phyloP scores from a whole-genome alignment of 306 rosid genomes.

The Gastrolobium villosum region DNA sequence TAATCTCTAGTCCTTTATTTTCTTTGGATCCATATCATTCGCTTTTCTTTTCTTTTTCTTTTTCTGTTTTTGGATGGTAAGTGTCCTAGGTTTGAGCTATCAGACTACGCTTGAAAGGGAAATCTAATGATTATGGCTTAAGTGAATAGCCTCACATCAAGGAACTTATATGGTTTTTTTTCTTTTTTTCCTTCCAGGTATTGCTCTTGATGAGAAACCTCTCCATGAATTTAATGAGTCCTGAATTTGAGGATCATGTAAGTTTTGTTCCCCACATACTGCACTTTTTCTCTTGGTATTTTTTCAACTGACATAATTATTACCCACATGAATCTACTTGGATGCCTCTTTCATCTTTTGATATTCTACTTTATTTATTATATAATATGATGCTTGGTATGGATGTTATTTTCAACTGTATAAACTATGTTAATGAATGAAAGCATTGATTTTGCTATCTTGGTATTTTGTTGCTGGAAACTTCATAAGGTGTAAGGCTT shows the following conservation, averaged over 20 bases:
- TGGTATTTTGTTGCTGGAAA: background rate
- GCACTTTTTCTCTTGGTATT: conserved; percentile 9
- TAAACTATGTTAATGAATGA: background rate
- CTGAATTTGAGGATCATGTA: conserved; percentile 70
- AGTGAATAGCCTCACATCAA: background rate
- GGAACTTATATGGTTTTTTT: background rate
- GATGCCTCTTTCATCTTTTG: conserved; percentile 27
- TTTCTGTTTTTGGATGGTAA: background rate
- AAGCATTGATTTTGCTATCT: conserved; percentile 18
- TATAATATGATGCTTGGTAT: background rate
- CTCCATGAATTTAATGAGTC: conserved; percentile 51
- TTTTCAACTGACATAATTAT: background rate
- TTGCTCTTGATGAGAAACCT: conserved; percentile 71
- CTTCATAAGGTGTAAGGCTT: background rate
- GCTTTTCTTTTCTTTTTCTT: background rate
- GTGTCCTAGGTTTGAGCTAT: conserved; percentile 20
- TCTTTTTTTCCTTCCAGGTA: conserved; percentile 58
- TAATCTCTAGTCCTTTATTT: conserved; percentile 3
- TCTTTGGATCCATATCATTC: background rate
- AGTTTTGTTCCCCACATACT: conserved; percentile 42
- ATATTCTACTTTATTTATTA: background rate
- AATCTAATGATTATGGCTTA: conserved; percentile 2
- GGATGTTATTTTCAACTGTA: background rate
- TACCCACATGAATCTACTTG: background rate
- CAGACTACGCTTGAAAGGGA: background rate